These are phyloP conservation scores for Cryptococcus amylolentus DNA, from an alignment of 1,284 basidiomycete species.

Conservation along the genomic window DNA sequence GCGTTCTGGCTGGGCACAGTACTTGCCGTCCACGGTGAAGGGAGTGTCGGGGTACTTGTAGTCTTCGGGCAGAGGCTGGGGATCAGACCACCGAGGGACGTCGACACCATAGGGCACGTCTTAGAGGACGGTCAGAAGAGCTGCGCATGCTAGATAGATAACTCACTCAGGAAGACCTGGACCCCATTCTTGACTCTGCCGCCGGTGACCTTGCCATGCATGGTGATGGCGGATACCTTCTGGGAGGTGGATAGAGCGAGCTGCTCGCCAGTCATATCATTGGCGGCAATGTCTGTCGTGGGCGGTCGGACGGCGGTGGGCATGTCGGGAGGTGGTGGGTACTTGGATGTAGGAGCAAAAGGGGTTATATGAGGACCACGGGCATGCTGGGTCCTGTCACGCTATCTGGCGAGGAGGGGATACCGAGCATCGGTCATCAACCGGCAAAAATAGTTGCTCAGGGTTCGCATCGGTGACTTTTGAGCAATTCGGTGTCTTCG, in stretches of 20 bases:
- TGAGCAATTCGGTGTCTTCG: no score
- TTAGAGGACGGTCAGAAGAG: slow-evolving; percentile 30
- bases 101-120: slow-evolving; percentile 70
- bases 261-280: slow-evolving; percentile 37
- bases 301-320: slow-evolving; percentile 8
- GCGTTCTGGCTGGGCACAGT: slow-evolving; percentile 36
- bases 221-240: slow-evolving; percentile 21
- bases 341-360: neutral
- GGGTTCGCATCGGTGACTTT: no score
- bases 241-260: slow-evolving; percentile 25
- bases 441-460: no score
- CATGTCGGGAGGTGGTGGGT: slow-evolving; percentile 3
- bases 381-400: neutral
- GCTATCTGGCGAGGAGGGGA: neutral
- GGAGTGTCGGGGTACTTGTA: slow-evolving; percentile 61
- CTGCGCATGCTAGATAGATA: neutral
- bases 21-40: slow-evolving; percentile 59
- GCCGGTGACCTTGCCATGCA: slow-evolving; percentile 26
- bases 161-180: slow-evolving; percentile 40
- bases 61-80: slow-evolving; percentile 56
- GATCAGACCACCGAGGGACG: slow-evolving; percentile 62
- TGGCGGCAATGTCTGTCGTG: slow-evolving; percentile 13
- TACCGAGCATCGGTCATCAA: neutral
- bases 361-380: neutral
- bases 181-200: slow-evolving; percentile 30